phyloP scores from a whole-genome alignment of 345 rosid species.

The Sapria himalayana region DNA sequence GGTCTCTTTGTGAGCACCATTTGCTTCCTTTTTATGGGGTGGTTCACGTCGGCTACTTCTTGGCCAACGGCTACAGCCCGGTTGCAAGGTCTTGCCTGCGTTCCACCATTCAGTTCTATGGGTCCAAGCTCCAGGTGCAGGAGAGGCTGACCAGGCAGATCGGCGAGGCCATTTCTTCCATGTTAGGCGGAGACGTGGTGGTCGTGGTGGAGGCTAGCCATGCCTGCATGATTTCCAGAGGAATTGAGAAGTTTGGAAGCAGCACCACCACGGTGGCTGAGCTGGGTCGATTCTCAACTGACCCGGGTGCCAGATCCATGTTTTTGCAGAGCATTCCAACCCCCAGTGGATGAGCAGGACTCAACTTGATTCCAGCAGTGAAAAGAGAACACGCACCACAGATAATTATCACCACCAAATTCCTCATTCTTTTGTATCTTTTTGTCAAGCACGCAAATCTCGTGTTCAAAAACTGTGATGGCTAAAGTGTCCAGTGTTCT shows the following conservation, averaged over 20 bases:
- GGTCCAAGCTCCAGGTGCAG: constrained; percentile 96
- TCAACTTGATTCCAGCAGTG: too few relatives aligned
- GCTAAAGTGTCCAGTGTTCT: too few relatives aligned
- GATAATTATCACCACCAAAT: too few relatives aligned
- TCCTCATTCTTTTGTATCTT: too few relatives aligned
- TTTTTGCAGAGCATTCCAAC: constrained; percentile 44
- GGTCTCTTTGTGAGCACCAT: constrained; percentile 97
- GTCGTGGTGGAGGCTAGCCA: constrained; percentile 83
- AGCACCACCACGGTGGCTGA: constrained; percentile 67
- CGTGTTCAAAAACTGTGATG: too few relatives aligned
- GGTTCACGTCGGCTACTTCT: constrained; percentile 65
- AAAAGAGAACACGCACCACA: too few relatives aligned
- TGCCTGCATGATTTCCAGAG: constrained; percentile 87
- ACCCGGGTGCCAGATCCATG: constrained; percentile 28
- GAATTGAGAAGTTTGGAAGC: constrained; percentile 84
- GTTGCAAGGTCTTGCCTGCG: constrained; percentile 33
- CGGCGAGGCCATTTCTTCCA: constrained; percentile 51
- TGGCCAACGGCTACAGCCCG: constrained; percentile 23
- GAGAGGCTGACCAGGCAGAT: constrained; percentile 85
- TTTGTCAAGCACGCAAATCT: too few relatives aligned
- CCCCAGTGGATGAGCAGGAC: too few relatives aligned
- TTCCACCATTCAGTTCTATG: constrained; percentile 62
- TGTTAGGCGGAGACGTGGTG: constrained; percentile 64
- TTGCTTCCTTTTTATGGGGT: constrained; percentile 88
- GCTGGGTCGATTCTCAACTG: constrained; percentile 56